phyloP scores from a whole-genome alignment of 352 stramenopile species.

The Blastocystis sp. region DNA sequence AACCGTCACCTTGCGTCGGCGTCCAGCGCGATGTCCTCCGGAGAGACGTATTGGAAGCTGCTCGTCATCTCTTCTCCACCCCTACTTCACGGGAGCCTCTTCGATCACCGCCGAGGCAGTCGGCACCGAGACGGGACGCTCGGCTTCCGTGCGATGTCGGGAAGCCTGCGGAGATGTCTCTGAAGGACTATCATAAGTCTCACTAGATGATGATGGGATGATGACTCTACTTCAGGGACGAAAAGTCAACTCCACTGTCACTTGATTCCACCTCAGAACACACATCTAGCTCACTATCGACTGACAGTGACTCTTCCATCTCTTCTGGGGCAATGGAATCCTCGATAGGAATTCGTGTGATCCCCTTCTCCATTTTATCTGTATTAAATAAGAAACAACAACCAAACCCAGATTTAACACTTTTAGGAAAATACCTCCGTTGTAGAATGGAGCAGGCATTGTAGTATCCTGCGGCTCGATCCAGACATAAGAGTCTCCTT shows the following conservation, averaged over 20 bases:
- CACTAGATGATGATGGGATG: neutral
- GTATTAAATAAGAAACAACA: neutral
- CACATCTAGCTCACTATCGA: neutral
- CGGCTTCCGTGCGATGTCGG: neutral
- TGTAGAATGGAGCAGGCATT: constrained; percentile 7
- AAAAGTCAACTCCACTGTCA: neutral
- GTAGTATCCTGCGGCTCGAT: neutral
- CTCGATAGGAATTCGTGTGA: constrained; percentile 17
- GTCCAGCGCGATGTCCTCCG: neutral
- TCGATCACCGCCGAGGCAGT: neutral
- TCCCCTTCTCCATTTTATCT: constrained; percentile 52
- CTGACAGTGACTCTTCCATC: neutral
- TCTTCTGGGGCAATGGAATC: constrained; percentile 36
- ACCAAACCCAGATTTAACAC: constrained; percentile 41
- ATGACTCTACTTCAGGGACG: neutral
- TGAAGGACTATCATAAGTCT: neutral
- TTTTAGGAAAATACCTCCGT: constrained; percentile 59
- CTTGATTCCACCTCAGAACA: neutral
- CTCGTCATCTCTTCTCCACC: neutral
- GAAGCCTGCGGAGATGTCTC: neutral
- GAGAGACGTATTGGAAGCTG: neutral
- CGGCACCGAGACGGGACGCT: too few relatives aligned
- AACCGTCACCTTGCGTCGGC: neutral
- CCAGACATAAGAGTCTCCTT: neutral
- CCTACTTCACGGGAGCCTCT: constrained; percentile 3